Evolutionary conservation across 2,329 filamentous ascomycete genomes (phyloP).

Genomic region (Ophiostoma ulmi): DNA sequence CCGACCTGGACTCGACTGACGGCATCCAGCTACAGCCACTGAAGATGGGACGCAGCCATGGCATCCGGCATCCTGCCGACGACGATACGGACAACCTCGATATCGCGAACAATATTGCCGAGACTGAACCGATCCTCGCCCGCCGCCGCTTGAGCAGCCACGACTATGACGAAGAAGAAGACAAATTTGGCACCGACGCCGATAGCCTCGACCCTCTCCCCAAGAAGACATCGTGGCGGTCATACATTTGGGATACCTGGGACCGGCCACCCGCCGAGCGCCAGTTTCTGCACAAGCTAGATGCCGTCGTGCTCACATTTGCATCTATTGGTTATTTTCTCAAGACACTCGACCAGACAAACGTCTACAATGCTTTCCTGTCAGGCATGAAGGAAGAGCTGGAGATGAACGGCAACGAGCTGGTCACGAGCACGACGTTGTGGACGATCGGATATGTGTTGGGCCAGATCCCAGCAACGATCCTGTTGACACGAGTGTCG

Average conservation of each 20-base stretch:
- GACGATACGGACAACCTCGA: background rate
- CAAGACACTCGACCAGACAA: slow-evolving; percentile 16
- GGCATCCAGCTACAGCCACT: background rate
- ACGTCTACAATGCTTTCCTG: slow-evolving; percentile 38
- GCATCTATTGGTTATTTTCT: slow-evolving; percentile 32
- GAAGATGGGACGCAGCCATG: background rate
- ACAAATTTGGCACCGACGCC: background rate
- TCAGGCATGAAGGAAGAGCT: slow-evolving; percentile 49
- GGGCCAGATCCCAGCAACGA: slow-evolving; percentile 35
- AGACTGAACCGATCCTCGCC: slow-evolving; percentile 1
- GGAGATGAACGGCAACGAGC: slow-evolving; percentile 46
- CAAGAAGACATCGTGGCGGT: background rate
- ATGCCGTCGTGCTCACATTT: slow-evolving; percentile 37
- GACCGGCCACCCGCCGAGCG: slow-evolving; percentile 31
- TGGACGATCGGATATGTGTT: slow-evolving; percentile 59
- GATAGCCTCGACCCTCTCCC: background rate
- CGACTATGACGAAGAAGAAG: slow-evolving; percentile 1
- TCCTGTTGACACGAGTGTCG: slow-evolving; percentile 34
- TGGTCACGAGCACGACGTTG: slow-evolving; percentile 46
- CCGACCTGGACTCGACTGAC: background rate
- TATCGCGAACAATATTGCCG: background rate
- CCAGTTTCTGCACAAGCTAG: slow-evolving; percentile 34
- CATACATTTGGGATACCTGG: slow-evolving; percentile 14
- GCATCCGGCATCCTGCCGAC: background rate
- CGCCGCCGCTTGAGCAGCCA: background rate